Conservation (phyloP, 2,329 filamentous ascomycete genomes). For the Fusarium proliferatum region DNA sequence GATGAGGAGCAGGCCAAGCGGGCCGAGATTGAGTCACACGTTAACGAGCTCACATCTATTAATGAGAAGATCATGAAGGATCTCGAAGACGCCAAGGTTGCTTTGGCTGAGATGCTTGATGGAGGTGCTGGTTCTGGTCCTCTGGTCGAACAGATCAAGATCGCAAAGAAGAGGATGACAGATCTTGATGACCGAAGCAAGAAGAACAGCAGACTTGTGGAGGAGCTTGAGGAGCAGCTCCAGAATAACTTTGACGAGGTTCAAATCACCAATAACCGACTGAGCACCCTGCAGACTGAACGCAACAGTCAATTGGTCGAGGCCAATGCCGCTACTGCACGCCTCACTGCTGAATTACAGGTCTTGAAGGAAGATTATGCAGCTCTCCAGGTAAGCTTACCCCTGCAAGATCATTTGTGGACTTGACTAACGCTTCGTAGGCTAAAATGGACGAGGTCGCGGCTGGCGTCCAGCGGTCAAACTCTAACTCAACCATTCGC, state of each 20-base stretch:
- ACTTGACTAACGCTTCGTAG: conserved; percentile 53
- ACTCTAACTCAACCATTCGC: conserved; percentile 77
- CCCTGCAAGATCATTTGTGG: background rate
- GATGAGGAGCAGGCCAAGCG: conserved; percentile 68
- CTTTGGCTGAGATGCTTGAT: conserved; percentile 64
- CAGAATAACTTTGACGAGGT: conserved; percentile 96
- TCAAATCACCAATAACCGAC: conserved; percentile 82
- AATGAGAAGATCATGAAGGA: conserved; percentile 71
- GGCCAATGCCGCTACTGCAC: conserved; percentile 71
- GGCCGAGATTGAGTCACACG: conserved; percentile 65
- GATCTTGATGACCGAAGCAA: conserved; percentile 77
- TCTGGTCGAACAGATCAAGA: conserved; percentile 66
- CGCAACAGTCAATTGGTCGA: conserved; percentile 82
- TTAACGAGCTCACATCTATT: conserved; percentile 66
- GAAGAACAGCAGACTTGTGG: conserved; percentile 91
- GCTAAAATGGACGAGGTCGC: conserved; percentile 68
- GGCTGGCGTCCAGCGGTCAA: conserved; percentile 65
- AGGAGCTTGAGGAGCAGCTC: conserved; percentile 96
- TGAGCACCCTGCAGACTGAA: conserved; percentile 84
- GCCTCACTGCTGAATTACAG: conserved; percentile 76
- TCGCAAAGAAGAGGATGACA: conserved; percentile 73
- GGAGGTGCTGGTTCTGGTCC: conserved; percentile 58
- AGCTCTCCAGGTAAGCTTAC: conserved; percentile 76
- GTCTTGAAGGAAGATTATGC: conserved; percentile 75
- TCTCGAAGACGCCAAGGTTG: conserved; percentile 69